These are phyloP conservation scores for Vitellaria paradoxa DNA, from an alignment of 179 eudicot species.

Conservation along the genomic window DNA sequence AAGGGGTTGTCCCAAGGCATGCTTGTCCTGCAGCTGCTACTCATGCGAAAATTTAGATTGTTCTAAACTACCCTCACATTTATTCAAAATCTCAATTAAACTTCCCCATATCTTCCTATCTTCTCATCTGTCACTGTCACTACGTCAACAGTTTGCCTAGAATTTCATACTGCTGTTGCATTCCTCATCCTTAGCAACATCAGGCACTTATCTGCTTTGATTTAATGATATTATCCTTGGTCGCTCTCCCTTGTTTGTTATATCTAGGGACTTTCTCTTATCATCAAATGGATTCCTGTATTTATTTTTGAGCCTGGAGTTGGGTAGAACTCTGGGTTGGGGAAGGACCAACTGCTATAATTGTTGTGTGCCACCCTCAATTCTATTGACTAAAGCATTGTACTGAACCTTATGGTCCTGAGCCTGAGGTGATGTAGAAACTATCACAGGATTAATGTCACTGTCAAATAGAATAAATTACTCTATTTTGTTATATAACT, in stretches of 20 bases:
- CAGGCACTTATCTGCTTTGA: neutral
- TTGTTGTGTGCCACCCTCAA: neutral
- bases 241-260: neutral
- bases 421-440: neutral
- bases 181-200: neutral
- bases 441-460: too few species aligned
- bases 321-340: neutral
- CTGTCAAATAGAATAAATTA: too few species aligned
- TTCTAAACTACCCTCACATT: neutral
- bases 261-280: neutral
- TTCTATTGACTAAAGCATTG: neutral
- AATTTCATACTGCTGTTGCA: neutral
- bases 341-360: neutral
- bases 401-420: neutral
- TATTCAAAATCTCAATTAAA: neutral
- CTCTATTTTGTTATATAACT: neutral
- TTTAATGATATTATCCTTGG: neutral
- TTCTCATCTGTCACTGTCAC: neutral
- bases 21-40: neutral
- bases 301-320: neutral
- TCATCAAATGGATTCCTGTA: neutral
- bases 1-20: neutral
- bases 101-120: neutral
- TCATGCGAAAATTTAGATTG: too few species aligned
- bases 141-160: neutral